Conservation (phyloP, 192 early-diverging fungal genomes). For the Coemansia sp. region DNA sequence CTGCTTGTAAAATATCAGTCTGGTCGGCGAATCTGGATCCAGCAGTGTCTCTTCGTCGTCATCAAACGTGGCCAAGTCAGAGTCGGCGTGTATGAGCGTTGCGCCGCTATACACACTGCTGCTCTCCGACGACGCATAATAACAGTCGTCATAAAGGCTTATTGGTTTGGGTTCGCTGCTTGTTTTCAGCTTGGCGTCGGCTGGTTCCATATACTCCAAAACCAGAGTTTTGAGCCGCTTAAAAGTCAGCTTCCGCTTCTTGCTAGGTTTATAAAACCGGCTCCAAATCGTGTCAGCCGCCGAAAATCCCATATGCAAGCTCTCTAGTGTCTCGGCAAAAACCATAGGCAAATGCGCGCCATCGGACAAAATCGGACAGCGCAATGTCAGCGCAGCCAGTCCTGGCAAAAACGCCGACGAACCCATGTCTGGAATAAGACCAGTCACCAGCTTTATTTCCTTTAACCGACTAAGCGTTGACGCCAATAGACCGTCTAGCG, state of each 20-base stretch:
- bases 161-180: background rate
- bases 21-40: constrained; percentile 8
- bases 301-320: constrained; percentile 31
- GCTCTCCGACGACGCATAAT: constrained; percentile 8
- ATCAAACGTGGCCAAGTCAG: background rate
- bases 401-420: constrained; percentile 30
- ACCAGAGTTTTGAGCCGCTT: constrained; percentile 21
- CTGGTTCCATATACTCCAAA: constrained; percentile 27
- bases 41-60: constrained; percentile 13
- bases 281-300: constrained; percentile 37
- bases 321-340: constrained; percentile 35
- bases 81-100: background rate
- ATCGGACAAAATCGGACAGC: constrained; percentile 21
- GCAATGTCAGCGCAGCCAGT: constrained; percentile 29
- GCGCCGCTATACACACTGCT: constrained; percentile 4
- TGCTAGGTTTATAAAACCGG: constrained; percentile 27
- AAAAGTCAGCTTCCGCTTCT: constrained; percentile 13
- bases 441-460: constrained; percentile 10
- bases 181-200: background rate
- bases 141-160: constrained; percentile 21
- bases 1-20: constrained; percentile 7
- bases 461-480: constrained; percentile 26
- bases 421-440: constrained; percentile 30
- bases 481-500: constrained; percentile 31
- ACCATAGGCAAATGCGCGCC: constrained; percentile 30